A percentile compares a stretch with the other conserved stretches of the same genome.
These are phyloP conservation scores for Lignosus rhinocerotis DNA, from an alignment of 1,284 basidiomycete genomes.

Conservation along the genomic window DNA sequence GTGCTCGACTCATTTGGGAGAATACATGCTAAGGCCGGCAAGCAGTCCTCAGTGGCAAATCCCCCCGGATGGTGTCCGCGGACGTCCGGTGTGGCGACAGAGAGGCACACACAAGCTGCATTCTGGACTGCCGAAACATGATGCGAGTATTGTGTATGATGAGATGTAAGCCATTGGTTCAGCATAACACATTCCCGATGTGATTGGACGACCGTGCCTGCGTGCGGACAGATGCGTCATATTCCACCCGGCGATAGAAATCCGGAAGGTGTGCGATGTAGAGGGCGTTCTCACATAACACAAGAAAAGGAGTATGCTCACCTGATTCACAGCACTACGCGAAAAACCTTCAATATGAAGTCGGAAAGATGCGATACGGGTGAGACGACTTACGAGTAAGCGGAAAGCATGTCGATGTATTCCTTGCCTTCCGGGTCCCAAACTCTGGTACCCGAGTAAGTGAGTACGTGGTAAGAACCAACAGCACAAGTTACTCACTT, in stretches of 20 bases:
- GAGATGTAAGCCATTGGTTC: too few relatives aligned
- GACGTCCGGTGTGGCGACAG: too few relatives aligned
- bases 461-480: slow-evolving; percentile 1
- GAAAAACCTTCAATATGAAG: background rate
- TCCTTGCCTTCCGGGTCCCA: slow-evolving; percentile 96
- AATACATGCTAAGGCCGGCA: background rate
- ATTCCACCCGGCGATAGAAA: background rate
- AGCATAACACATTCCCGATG: too few relatives aligned
- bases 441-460: slow-evolving; percentile 53
- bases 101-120: too few relatives aligned
- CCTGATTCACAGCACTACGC: slow-evolving; percentile 83
- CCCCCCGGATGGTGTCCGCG: too few relatives aligned
- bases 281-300: slow-evolving; percentile 7
- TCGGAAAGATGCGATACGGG: slow-evolving; percentile 5
- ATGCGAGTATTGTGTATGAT: too few relatives aligned
- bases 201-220: too few relatives aligned
- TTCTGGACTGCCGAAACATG: too few relatives aligned
- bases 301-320: slow-evolving; percentile 29
- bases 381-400: slow-evolving; percentile 81
- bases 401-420: slow-evolving; percentile 95
- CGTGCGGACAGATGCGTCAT: background rate
- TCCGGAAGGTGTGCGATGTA: slow-evolving; percentile 3
- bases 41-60: too few relatives aligned
- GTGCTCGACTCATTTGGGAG: background rate
- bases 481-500: slow-evolving; percentile 61